Base-by-base conservation (phyloP, 495 filamentous ascomycete species). In the Penicillium goetzii region DNA sequence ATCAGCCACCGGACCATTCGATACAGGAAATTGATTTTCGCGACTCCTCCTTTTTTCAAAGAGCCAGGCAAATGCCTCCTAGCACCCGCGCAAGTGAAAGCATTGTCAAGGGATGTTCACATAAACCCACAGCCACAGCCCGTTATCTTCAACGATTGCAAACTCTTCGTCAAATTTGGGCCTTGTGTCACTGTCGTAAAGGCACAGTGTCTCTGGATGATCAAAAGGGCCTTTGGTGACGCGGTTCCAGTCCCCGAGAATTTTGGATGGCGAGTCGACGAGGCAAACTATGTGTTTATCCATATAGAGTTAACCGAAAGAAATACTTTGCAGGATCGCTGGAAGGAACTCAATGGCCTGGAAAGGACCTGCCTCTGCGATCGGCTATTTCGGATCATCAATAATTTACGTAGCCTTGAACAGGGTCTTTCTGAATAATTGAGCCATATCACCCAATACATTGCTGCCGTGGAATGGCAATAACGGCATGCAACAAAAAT, bases 291-390 rank as follows among this genome's bases (percentile, higher is more conserved):
- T 57, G 69, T 74, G 1, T 84, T 83, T 62, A 78, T 82, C 40
- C 82, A 82, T 55, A 82, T 83, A 80, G 72, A 85, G 61, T 63
- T 77, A 28, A 74, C 83, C 21, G 34, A 69, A 54, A 80, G 80
- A 38, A 68, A 61, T 17, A 76, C 74, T 2, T 60, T 83, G 28
- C 53, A 72, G 15, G 67, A 78, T 41, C 56, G 66, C 10, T 83
- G 78, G 80, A 66, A 69, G 36, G 33, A 52, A 54, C 70, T 82
- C 25, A 59, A 59, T 61, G 45, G 56, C 38, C 23, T 62, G n/a
- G 76, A 82, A n/a, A 72, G 73, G 67, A 38, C 56, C 19, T 53
- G 5, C 30, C 58, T 23, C 57, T 84, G 68, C 63, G 49, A 69
- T 58, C 70, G 82, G 56, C 68, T 84, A 63, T 70, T 61, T 49